phyloP scores from a whole-genome alignment of 768 basidiomycete genomes.

The Mycena polygramma region DNA sequence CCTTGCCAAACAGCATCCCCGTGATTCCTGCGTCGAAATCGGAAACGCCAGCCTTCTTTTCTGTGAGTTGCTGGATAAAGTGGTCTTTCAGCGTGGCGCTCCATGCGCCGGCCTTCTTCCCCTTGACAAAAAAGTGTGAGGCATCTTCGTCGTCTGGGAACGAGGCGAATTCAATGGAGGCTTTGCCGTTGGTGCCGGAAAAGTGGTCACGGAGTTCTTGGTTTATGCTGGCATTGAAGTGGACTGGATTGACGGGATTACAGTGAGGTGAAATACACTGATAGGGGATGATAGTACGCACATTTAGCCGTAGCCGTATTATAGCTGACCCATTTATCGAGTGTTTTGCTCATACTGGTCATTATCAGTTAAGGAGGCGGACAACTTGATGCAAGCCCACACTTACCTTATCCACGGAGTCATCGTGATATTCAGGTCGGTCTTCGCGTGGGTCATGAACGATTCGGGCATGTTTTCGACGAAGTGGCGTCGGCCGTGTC shows the following conservation, averaged over 20 bases:
- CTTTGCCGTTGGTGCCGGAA: constrained; percentile 15
- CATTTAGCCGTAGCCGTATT: constrained; percentile 5
- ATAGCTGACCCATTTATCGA: constrained; percentile 9
- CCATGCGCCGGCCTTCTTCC: constrained; percentile 17
- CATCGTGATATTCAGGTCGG: constrained; percentile 12
- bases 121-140: constrained; percentile 8
- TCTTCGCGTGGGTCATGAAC: constrained; percentile 25
- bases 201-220: constrained; percentile 16
- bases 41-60: too few relatives aligned
- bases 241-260: not conserved
- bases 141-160: constrained; percentile 18
- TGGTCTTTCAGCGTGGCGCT: not conserved
- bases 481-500: constrained; percentile 26
- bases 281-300: not conserved
- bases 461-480: constrained; percentile 18
- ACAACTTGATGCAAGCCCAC: too few relatives aligned
- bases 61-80: too few relatives aligned
- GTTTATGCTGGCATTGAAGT: constrained; percentile 22
- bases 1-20: too few relatives aligned
- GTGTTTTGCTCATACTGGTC: constrained; percentile 4
- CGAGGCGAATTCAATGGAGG: constrained; percentile 8
- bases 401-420: constrained; percentile 23
- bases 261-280: not conserved
- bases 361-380: too few relatives aligned
- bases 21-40: too few relatives aligned